phyloP scores from a whole-genome alignment of 148 eudicot genomes.

The Agrostemma githago region DNA sequence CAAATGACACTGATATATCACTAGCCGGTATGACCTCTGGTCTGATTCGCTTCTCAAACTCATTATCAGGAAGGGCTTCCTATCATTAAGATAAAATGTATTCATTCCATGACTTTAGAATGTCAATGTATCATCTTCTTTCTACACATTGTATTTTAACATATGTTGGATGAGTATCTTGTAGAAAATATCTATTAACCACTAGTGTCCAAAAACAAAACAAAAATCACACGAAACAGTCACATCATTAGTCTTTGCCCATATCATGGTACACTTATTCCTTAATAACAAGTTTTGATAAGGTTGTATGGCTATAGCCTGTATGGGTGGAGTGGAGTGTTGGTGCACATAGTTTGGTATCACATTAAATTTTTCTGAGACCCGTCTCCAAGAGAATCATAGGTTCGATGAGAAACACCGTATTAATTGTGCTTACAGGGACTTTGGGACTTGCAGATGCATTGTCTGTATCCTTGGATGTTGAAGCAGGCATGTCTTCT shows the following conservation, averaged over 20 bases:
- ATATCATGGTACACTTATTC: not conserved
- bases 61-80: conserved; percentile 84
- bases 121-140: not conserved
- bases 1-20: conserved; percentile 81
- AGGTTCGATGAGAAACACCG: not conserved
- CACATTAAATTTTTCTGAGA: not conserved
- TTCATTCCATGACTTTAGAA: not conserved
- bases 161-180: not conserved
- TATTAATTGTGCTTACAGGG: conserved; percentile 39
- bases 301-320: too few species aligned
- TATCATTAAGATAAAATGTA: conserved; percentile 22
- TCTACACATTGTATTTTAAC: not conserved
- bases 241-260: too few species aligned
- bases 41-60: conserved; percentile 87
- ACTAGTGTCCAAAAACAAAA: not conserved
- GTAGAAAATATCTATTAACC: not conserved
- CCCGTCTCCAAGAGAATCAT: not conserved
- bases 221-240: not conserved
- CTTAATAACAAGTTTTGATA: too few species aligned
- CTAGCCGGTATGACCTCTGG: conserved; percentile 87
- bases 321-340: too few species aligned
- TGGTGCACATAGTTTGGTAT: not conserved
- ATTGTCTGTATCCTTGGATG: conserved; percentile 37
- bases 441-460: conserved; percentile 41
- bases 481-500: conserved; percentile 33